Percentiles rank a stretch among this genome's conserved stretches.
Conservation (phyloP, 1,284 basidiomycete species). For the Omphalotus olearius region DNA sequence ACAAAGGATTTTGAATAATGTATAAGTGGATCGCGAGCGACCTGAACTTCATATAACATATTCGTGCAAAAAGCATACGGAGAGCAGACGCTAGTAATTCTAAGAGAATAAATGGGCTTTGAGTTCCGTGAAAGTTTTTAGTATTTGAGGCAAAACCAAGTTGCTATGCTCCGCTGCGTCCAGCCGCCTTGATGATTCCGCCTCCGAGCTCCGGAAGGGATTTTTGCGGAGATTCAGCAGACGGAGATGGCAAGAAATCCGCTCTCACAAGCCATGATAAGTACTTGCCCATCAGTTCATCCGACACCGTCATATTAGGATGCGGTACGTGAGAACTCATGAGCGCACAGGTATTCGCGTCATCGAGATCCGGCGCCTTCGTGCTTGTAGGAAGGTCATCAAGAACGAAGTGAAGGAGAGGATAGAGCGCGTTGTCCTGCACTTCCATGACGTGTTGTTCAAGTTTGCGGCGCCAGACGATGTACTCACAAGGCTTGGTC, state of each 20-base stretch:
- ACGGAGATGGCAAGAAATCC: constrained; percentile 78
- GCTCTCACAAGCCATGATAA: constrained; percentile 92
- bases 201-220: constrained; percentile 38
- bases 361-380: constrained; percentile 90
- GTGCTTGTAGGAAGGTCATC: constrained; percentile 97
- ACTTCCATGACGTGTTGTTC: constrained; percentile 89
- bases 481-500: constrained; percentile 81
- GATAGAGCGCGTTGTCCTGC: constrained; percentile 97
- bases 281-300: constrained; percentile 81
- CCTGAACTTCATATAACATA: too few species aligned
- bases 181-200: constrained; percentile 39
- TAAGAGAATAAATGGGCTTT: too few species aligned
- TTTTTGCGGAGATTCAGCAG: constrained; percentile 32
- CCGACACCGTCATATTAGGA: constrained; percentile 68
- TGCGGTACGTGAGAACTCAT: constrained; percentile 41
- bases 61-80: too few species aligned
- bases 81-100: too few species aligned
- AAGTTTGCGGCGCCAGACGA: constrained; percentile 87
- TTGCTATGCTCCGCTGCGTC: constrained; percentile 38
- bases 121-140: too few species aligned
- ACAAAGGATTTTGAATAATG: too few species aligned
- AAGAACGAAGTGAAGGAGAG: constrained; percentile 93
- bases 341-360: constrained; percentile 75
- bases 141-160: too few species aligned
- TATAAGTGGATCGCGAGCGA: too few species aligned